Evolutionary conservation across 78 protist species (phyloP).

Genomic region (Polysphondylium violaceum): DNA sequence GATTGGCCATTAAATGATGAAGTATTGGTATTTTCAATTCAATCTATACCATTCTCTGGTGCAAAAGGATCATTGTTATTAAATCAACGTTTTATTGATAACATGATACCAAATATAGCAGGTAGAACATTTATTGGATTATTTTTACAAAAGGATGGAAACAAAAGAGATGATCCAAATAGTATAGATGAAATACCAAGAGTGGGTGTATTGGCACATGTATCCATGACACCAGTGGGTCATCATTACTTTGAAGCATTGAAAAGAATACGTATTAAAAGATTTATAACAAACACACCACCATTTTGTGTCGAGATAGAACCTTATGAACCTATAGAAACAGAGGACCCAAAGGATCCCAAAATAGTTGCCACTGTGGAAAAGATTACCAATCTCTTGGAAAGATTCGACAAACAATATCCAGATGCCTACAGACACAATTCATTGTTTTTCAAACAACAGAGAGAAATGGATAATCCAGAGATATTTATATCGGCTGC

Average conservation of each 20-base stretch:
- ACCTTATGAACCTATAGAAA: not conserved
- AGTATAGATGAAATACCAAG: constrained; percentile 1
- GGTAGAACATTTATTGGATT: constrained; percentile 64
- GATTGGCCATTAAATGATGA: constrained; percentile 63
- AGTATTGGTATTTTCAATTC: constrained; percentile 37
- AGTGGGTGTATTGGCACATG: constrained; percentile 65
- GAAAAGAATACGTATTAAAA: not conserved
- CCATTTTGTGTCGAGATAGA: constrained; percentile 2
- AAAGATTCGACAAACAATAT: not conserved
- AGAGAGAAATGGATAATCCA: constrained; percentile 13
- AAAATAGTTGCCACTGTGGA: not conserved
- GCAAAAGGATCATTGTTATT: constrained; percentile 32
- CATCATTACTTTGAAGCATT: not conserved
- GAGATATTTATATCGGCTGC: not conserved
- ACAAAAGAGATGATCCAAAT: not conserved
- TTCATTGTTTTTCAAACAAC: not conserved
- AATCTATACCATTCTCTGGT: constrained; percentile 13
- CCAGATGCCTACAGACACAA: constrained; percentile 24
- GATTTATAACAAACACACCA: too few relatives aligned
- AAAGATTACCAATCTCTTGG: constrained; percentile 10
- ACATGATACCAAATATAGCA: constrained; percentile 47
- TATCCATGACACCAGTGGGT: not conserved
- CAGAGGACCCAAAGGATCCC: constrained; percentile 20
- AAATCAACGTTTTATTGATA: not conserved
- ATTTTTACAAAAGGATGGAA: constrained; percentile 30